These are phyloP conservation scores for Talaromyces borbonicus DNA, from an alignment of 495 filamentous ascomycete species.

Conservation along the genomic window DNA sequence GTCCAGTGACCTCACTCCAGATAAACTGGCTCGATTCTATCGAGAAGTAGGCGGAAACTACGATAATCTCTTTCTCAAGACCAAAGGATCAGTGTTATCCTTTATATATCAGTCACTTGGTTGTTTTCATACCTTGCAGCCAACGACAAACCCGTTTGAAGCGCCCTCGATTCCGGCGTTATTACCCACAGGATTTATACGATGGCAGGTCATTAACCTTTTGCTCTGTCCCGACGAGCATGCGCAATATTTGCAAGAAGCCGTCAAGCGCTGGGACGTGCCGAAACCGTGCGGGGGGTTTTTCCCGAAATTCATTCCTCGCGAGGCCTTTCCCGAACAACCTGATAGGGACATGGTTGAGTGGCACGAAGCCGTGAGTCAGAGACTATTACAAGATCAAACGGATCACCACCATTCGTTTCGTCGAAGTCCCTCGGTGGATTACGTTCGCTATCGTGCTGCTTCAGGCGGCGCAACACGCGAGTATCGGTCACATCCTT, in stretches of 20 bases:
- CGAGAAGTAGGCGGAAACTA: conserved; percentile 81
- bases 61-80: conserved; percentile 75
- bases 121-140: conserved; percentile 72
- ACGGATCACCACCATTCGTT: conserved; percentile 24
- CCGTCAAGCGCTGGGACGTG: conserved; percentile 67
- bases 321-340: conserved; percentile 59
- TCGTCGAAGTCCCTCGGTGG: conserved; percentile 13
- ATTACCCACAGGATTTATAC: conserved; percentile 72
- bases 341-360: conserved; percentile 67
- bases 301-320: conserved; percentile 75
- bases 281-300: conserved; percentile 58
- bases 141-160: conserved; percentile 58
- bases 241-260: conserved; percentile 70
- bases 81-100: conserved; percentile 63
- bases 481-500: conserved; percentile 24
- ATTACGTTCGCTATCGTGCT: conserved; percentile 24
- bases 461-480: conserved; percentile 20
- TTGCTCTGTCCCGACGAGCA: conserved; percentile 84
- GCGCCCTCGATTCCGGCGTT: conserved; percentile 73
- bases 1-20: conserved; percentile 57
- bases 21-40: conserved; percentile 84
- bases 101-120: conserved; percentile 89
- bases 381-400: conserved; percentile 33
- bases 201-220: conserved; percentile 90
- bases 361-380: conserved; percentile 70